phyloP scores from a whole-genome alignment of 352 stramenopile species.

The Pythium grandisporangium region DNA sequence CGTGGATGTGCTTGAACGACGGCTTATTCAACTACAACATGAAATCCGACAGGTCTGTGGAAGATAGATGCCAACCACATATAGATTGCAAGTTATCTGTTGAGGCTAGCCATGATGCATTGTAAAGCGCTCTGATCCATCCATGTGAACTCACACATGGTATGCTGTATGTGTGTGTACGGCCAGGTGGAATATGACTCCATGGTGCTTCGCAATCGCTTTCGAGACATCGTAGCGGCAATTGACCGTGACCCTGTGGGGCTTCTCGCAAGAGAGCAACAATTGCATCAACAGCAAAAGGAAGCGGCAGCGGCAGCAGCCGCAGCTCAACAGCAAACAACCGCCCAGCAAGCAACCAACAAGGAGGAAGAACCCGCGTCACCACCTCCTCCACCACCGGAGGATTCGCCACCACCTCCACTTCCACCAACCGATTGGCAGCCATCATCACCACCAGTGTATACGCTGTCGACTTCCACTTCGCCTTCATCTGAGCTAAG shows the following conservation, averaged over 20 bases:
- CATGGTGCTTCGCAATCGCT: slow-evolving; percentile 42
- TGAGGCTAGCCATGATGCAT: too few relatives aligned
- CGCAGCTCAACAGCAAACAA: slow-evolving; percentile 11
- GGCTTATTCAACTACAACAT: slow-evolving; percentile 35
- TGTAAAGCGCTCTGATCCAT: too few relatives aligned
- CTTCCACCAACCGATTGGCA: neutral
- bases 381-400: slow-evolving; percentile 8
- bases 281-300: slow-evolving; percentile 15
- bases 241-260: slow-evolving; percentile 56
- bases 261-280: slow-evolving; percentile 21
- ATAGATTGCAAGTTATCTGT: too few relatives aligned
- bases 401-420: slow-evolving; percentile 8
- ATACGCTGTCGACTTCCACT: slow-evolving; percentile 3
- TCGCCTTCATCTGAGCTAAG: slow-evolving; percentile 1
- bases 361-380: slow-evolving; percentile 5
- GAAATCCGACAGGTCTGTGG: slow-evolving; percentile 39
- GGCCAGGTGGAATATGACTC: slow-evolving; percentile 81
- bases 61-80: too few relatives aligned
- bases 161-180: neutral
- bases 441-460: slow-evolving; percentile 1
- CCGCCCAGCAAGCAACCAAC: slow-evolving; percentile 6
- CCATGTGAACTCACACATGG: too few relatives aligned
- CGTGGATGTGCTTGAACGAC: slow-evolving; percentile 58
- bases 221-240: slow-evolving; percentile 60
- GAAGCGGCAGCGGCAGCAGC: slow-evolving; percentile 27